phyloP scores from a whole-genome alignment of 805 yeast species.

The Suhomyces canberraensis region DNA sequence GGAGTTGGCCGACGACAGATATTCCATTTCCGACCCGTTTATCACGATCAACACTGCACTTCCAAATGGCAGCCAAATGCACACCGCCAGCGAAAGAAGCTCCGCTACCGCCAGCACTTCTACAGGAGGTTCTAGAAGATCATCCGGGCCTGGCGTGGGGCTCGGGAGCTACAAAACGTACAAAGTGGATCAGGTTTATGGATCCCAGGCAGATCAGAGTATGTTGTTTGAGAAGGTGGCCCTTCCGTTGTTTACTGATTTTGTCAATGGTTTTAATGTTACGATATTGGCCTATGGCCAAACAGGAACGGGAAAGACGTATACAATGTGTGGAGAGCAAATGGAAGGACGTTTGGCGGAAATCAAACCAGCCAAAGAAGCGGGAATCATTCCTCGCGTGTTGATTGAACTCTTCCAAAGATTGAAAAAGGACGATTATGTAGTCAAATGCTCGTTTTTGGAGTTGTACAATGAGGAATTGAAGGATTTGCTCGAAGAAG shows the following conservation, averaged over 20 bases:
- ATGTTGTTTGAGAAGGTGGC: conserved; percentile 67
- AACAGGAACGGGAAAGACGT: conserved; percentile 89
- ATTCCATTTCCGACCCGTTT: conserved; percentile 15
- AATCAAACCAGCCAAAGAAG: conserved; percentile 19
- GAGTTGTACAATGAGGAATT: conserved; percentile 88
- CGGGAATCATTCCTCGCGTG: conserved; percentile 61
- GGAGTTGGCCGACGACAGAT: conserved; percentile 38
- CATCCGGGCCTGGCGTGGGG: conserved; percentile 13
- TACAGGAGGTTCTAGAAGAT: background rate
- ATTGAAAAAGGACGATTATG: conserved; percentile 48
- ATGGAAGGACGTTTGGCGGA: background rate
- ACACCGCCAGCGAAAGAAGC: background rate
- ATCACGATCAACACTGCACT: conserved; percentile 17
- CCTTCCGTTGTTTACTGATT: conserved; percentile 68
- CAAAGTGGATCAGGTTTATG: conserved; percentile 76
- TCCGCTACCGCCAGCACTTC: background rate
- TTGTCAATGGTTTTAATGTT: conserved; percentile 58
- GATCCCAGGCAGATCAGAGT: conserved; percentile 74
- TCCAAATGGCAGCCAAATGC: conserved; percentile 15
- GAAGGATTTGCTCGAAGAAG: conserved; percentile 62
- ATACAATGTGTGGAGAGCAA: conserved; percentile 56
- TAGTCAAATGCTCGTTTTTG: conserved; percentile 75
- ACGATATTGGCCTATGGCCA: conserved; percentile 78
- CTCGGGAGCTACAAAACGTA: conserved; percentile 48
- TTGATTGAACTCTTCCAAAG: conserved; percentile 49